Base-by-base conservation (phyloP, 208 protist species). In the Trypanosomatidae sp. region DNA sequence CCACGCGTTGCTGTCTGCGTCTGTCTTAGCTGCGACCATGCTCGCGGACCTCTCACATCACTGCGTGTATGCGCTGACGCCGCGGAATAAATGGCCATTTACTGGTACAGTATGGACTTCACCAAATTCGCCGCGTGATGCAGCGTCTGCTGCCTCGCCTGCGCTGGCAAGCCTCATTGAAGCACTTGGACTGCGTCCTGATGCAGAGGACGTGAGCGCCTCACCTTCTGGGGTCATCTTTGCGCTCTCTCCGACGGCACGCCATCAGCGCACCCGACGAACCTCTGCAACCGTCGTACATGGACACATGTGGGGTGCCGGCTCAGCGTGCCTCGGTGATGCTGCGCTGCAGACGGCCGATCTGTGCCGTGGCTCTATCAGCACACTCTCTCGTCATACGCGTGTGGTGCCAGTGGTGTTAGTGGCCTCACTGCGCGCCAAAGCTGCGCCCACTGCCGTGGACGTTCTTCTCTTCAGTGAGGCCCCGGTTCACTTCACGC, bases 291-390 rank as follows among this genome's bases (percentile, higher is more conserved):
- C 44, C 1, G 86, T 82, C 43, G 62, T 87, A 62, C 84, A 91
- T 62, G 90, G 87, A 0, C 81, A 90, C 74, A 87, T 94, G 87
- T 89, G 86, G 84, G 66, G 71, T 30, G 80, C 74, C 15, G 47
- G 64, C 1, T 50, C 64, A 15, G 69, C 73, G 15, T 36, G 19
- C 44, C 58, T 62, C 7, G 28, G 46, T n/a, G 52, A 30, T 22
- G 62, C 60, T 0, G 65, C 58, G 6, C 56, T 68, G 47, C 53
- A 49, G 30, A 15, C 53, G 39, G 73, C 19, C n/a, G 69, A 67
- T 19, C 13, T 30, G 30, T 0, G 43, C 7, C 30, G 33, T 44
- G 30, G 30, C 25, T 66, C 69, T 33, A 28, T 68, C 19, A 76
- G 79, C 74, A 76, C 68, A 3, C 47, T 69, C 22, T 66, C 69